Conservation (phyloP, 2,329 filamentous ascomycete species). For the Xylaria multiplex region DNA sequence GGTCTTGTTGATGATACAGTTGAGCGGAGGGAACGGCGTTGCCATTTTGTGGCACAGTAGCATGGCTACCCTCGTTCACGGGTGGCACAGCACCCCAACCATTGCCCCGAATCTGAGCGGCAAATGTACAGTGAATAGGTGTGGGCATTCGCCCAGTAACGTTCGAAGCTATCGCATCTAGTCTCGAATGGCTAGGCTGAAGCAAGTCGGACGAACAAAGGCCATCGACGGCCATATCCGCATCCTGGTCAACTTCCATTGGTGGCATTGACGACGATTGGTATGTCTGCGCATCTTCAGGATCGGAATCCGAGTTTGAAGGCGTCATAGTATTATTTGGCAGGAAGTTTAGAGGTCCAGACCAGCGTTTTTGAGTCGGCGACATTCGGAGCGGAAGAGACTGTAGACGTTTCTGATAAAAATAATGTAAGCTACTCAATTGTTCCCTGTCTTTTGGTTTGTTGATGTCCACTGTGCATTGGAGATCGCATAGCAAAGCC, state of each 20-base stretch:
- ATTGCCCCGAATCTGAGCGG: conserved; percentile 64
- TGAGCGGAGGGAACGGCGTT: conserved; percentile 38
- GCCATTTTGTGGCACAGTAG: conserved; percentile 41
- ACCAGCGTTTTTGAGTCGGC: conserved; percentile 53
- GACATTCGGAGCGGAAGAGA: conserved; percentile 62
- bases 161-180: conserved; percentile 47
- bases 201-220: conserved; percentile 43
- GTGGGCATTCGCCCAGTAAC: conserved; percentile 64
- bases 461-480: neutral
- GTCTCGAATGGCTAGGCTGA: conserved; percentile 48
- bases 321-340: conserved; percentile 51
- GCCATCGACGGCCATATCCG: conserved; percentile 62
- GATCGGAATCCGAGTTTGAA: conserved; percentile 54
- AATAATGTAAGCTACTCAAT: conserved; percentile 9
- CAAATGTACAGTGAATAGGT: conserved; percentile 68
- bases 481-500: neutral
- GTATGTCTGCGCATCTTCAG: conserved; percentile 50
- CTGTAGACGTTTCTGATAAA: conserved; percentile 63
- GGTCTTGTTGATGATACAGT: conserved; percentile 52
- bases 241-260: conserved; percentile 56
- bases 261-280: conserved; percentile 40
- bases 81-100: conserved; percentile 54
- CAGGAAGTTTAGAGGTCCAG: conserved; percentile 45
- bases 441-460: neutral
- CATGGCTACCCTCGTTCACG: conserved; percentile 47